Evolutionary conservation across 805 yeast species (phyloP).

Genomic region (Millerozyma miso): DNA sequence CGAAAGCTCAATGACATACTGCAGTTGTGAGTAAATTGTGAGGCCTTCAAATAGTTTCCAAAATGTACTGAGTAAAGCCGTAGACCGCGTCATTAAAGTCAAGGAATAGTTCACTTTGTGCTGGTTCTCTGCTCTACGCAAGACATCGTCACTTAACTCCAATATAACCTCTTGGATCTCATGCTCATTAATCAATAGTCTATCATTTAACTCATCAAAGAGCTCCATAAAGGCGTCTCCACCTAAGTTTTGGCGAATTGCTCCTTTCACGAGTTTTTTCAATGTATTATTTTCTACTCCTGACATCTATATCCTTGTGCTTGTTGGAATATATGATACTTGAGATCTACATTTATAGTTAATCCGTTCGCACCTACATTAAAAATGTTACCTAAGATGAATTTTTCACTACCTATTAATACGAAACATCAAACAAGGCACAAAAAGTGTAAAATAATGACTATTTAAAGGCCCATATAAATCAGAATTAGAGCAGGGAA

Average conservation of each 20-base stretch:
- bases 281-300: not conserved
- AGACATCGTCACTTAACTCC: conserved; percentile 11
- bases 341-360: too few species aligned
- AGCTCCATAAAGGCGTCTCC: conserved; percentile 23
- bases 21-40: conserved; percentile 6
- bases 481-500: not conserved
- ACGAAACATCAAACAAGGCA: not conserved
- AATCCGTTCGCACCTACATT: not conserved
- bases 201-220: conserved; percentile 23
- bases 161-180: conserved; percentile 25
- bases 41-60: conserved; percentile 17
- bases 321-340: too few species aligned
- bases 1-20: conserved; percentile 11
- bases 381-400: not conserved
- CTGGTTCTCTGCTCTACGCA: conserved; percentile 10
- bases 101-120: conserved; percentile 12
- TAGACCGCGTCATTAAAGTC: conserved; percentile 14
- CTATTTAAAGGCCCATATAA: not conserved
- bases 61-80: conserved; percentile 15
- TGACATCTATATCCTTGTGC: not conserved
- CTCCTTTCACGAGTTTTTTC: not conserved
- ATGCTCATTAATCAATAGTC: conserved; percentile 14
- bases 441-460: not conserved
- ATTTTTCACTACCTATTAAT: not conserved
- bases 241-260: conserved; percentile 5